Percentiles rank a stretch among this genome's conserved stretches.
These are phyloP conservation scores for Alternaria gansuensis DNA, from an alignment of 2,329 filamentous ascomycete genomes.

Conservation along the genomic window DNA sequence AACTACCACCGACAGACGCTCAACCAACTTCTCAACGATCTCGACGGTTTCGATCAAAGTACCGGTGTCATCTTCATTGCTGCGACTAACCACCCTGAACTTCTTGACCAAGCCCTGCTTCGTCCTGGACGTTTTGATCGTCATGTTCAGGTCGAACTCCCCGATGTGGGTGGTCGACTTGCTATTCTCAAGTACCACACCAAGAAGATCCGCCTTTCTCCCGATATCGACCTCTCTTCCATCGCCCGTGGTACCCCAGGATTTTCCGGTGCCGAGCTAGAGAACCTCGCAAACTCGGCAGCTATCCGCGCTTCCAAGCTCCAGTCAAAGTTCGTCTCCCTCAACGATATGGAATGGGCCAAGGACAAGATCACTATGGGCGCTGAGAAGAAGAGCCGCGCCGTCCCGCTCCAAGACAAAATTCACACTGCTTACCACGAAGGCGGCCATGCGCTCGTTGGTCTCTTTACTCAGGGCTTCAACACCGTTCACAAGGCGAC, in stretches of 20 bases:
- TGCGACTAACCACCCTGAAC: slow-evolving; percentile 94
- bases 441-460: slow-evolving; percentile 91
- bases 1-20: slow-evolving; percentile 97
- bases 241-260: slow-evolving; percentile 89
- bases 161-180: slow-evolving; percentile 91
- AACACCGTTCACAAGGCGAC: slow-evolving; percentile 95
- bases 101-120: slow-evolving; percentile 92
- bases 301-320: slow-evolving; percentile 92
- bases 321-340: slow-evolving; percentile 76
- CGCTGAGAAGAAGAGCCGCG: slow-evolving; percentile 85
- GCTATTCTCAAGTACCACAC: slow-evolving; percentile 94
- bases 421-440: slow-evolving; percentile 96
- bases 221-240: slow-evolving; percentile 82
- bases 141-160: slow-evolving; percentile 85
- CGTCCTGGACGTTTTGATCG: slow-evolving; percentile 95
- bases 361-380: slow-evolving; percentile 99
- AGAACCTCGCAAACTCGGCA: slow-evolving; percentile 96
- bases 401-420: slow-evolving; percentile 93
- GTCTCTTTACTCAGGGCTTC: slow-evolving; percentile 79
- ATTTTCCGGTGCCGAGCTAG: slow-evolving; percentile 92
- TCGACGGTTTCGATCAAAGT: slow-evolving; percentile 96
- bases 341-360: slow-evolving; percentile 91
- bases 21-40: slow-evolving; percentile 94
- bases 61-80: slow-evolving; percentile 95
- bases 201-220: slow-evolving; percentile 82